Conservation (phyloP, 768 basidiomycete species). For the Vararia minispora region DNA sequence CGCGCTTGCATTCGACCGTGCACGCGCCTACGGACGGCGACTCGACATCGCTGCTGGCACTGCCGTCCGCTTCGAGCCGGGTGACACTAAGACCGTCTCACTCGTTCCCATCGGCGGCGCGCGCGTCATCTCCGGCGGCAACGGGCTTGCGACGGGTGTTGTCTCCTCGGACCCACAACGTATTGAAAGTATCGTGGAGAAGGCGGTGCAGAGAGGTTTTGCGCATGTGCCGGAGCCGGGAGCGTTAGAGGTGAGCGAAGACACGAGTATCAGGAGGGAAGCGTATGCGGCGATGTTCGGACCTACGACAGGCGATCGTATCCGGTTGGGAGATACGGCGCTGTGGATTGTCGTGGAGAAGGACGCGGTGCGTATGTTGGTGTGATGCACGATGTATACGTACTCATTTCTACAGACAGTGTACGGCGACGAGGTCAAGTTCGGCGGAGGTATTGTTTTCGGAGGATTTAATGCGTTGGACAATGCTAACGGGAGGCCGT, state of each 20-base stretch:
- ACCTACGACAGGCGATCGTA: constrained; percentile 82
- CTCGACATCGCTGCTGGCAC: constrained; percentile 93
- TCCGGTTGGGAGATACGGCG: constrained; percentile 79
- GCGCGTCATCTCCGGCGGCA: constrained; percentile 69
- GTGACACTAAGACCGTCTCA: constrained; percentile 74
- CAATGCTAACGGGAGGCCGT: too few species aligned
- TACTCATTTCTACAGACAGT: constrained; percentile 38
- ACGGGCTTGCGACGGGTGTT: constrained; percentile 50
- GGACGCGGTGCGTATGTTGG: constrained; percentile 45
- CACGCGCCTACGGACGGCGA: constrained; percentile 67
- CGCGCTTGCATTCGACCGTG: constrained; percentile 72
- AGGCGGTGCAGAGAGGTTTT: constrained; percentile 53
- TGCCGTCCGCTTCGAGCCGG: constrained; percentile 94
- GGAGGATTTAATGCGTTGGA: too few species aligned
- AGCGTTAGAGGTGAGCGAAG: constrained; percentile 35
- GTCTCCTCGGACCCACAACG: constrained; percentile 32
- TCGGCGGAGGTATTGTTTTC: constrained; percentile 67
- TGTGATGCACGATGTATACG: neutral
- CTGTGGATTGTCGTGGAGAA: constrained; percentile 91
- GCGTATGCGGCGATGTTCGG: constrained; percentile 92
- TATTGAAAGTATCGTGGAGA: constrained; percentile 35
- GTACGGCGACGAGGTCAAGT: constrained; percentile 97
- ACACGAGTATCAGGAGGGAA: constrained; percentile 52
- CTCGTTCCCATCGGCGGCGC: constrained; percentile 72
- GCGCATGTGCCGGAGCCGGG: constrained; percentile 58